phyloP scores from a whole-genome alignment of 2,329 filamentous ascomycete genomes.

The Alternaria tenuissima region DNA sequence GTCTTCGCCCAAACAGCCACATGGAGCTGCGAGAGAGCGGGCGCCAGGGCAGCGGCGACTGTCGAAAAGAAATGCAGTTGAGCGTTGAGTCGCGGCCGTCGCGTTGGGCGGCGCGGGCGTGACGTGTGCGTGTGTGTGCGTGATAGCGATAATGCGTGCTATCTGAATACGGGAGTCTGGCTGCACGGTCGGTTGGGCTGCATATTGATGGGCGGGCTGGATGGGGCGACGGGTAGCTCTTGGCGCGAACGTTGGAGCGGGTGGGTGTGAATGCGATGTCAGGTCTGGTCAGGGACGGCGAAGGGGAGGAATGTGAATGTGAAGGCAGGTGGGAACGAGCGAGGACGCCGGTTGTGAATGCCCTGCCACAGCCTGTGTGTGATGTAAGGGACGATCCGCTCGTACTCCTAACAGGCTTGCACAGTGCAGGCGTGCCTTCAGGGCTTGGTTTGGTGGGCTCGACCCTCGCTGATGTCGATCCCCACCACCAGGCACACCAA shows the following conservation, averaged over 20 bases:
- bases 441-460: conserved; percentile 14
- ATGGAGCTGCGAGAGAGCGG: conserved; percentile 55
- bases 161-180: conserved; percentile 24
- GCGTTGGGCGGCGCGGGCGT: conserved; percentile 21
- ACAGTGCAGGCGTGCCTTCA: not conserved
- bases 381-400: conserved; percentile 19
- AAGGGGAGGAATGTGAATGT: not conserved
- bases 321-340: conserved; percentile 5
- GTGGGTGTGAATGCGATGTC: not conserved
- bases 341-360: conserved; percentile 17
- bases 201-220: conserved; percentile 20
- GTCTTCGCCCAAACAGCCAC: conserved; percentile 85
- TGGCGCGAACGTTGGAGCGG: conserved; percentile 7
- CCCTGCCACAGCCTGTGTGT: conserved; percentile 8
- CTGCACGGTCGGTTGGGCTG: conserved; percentile 28
- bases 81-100: conserved; percentile 16
- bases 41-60: conserved; percentile 14
- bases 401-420: conserved; percentile 9
- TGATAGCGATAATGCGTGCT: conserved; percentile 23
- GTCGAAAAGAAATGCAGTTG: not conserved
- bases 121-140: conserved; percentile 19
- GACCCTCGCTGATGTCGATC: conserved; percentile 25
- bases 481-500: conserved; percentile 28
- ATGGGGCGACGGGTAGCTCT: conserved; percentile 15
- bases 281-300: not conserved